phyloP scores from a whole-genome alignment of 176 grass and related monocot species.

The Tillandsia leiboldiana region DNA sequence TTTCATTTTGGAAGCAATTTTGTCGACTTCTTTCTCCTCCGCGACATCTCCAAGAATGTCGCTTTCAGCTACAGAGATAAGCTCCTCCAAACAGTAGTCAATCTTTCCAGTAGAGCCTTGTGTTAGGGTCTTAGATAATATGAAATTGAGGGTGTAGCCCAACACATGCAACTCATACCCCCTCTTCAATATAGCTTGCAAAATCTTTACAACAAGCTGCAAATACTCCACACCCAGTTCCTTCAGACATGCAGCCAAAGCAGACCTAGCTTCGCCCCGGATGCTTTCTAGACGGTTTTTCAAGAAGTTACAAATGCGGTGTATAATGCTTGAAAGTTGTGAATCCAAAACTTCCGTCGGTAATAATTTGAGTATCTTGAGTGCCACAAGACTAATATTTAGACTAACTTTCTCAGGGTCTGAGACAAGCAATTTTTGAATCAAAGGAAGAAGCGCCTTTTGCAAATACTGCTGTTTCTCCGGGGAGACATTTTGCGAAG shows the following conservation, averaged over 20 bases:
- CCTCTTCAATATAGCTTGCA: conserved; percentile 80
- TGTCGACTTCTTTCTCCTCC: conserved; percentile 93
- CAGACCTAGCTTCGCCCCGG: conserved; percentile 76
- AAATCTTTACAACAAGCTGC: conserved; percentile 75
- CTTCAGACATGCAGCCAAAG: conserved; percentile 75
- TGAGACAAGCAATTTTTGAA: conserved; percentile 57
- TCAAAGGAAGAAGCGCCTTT: conserved; percentile 55
- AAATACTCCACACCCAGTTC: conserved; percentile 89
- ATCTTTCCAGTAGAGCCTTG: conserved; percentile 43
- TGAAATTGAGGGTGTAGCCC: conserved; percentile 78
- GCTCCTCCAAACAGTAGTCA: conserved; percentile 82
- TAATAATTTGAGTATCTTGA: conserved; percentile 92
- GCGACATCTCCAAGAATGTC: conserved; percentile 91
- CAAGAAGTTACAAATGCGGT: conserved; percentile 76
- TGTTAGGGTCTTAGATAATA: conserved; percentile 61
- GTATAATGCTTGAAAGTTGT: conserved; percentile 83
- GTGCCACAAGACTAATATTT: conserved; percentile 69
- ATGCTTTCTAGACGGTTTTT: conserved; percentile 86
- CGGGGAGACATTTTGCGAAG: conserved; percentile 26
- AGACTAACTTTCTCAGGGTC: conserved; percentile 81
- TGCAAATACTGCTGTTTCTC: conserved; percentile 64
- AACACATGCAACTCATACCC: conserved; percentile 93
- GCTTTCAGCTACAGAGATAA: conserved; percentile 60
- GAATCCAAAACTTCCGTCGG: conserved; percentile 60
- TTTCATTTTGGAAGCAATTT: conserved; percentile 97